Evolutionary conservation across 2,329 filamentous ascomycete genomes (phyloP), one percentile per base, ranked within the genome.

Genomic region (Hypoxylon sp.): DNA sequence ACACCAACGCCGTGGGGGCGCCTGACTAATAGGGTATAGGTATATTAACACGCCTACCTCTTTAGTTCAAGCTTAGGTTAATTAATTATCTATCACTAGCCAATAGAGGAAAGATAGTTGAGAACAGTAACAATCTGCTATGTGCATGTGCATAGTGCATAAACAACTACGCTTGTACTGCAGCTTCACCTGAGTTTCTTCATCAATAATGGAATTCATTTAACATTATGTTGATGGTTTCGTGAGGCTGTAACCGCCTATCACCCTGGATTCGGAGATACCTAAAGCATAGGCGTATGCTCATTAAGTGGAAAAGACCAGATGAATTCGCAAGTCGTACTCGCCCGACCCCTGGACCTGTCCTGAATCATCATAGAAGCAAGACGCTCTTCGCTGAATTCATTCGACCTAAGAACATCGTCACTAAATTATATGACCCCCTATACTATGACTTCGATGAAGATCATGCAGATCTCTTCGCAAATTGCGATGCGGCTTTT

Each of bases 371-470:
- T 41, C 36, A 17, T 17, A n/a, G 36, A 41, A 17, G 7, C 14
- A n/a, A 17, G 5, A 17, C 7, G 36, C 36, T 41, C 14, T 41
- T 17, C 5, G 14, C n/a, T 9, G 17, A 7, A 7, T 17, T 17
- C 14, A 14, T 14, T n/a, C 36, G n/a, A 41, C 36, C 14, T 41
- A 41, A 14, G 5, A 17, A 41, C 5, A 7, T 41, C 7, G 14
- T 41, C n/a, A n/a, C 14, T 9, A 41, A 41, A 9, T 7, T 41
- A 6, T 41, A 41, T 41, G 36, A 41, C n/a, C 14, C 36, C 36
- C 36, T 41, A 17, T 41, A 41, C 14, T 41, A 41, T n/a, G 36
- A 41, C 36, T 41, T 41, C n/a, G n/a, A 41, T n/a, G 36, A 41
- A n/a, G 3, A 17, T 7, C 36, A 41, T 41, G 14, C n/a, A 41